A percentile compares a stretch with the other conserved stretches of the same genome.
Conservation (phyloP, 2,329 filamentous ascomycete genomes). For the Fusarium caatingaense region DNA sequence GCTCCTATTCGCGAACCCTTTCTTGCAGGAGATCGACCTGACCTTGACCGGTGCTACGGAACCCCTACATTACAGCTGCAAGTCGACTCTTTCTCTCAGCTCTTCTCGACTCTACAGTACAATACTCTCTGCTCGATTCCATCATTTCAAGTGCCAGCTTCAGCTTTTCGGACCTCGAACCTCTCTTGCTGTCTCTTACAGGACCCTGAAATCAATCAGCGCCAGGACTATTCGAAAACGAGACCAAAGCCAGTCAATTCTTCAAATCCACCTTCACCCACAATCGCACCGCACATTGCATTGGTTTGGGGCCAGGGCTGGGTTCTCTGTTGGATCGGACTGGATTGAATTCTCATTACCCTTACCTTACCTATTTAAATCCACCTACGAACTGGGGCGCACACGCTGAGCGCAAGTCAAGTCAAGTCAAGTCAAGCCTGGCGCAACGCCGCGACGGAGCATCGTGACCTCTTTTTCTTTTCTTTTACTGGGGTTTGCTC, state of each 20-base stretch:
- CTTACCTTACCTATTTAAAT: slow-evolving; percentile 39
- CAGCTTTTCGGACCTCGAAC: slow-evolving; percentile 14
- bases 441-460: slow-evolving; percentile 46
- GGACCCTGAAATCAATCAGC: slow-evolving; percentile 30
- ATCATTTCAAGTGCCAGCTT: slow-evolving; percentile 17
- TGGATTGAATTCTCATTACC: slow-evolving; percentile 13
- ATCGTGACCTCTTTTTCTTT: slow-evolving; percentile 46
- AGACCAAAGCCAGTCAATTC: slow-evolving; percentile 22
- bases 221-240: slow-evolving; percentile 41
- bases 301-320: slow-evolving; percentile 23
- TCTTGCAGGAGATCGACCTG: slow-evolving; percentile 42
- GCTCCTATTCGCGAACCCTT: slow-evolving; percentile 27
- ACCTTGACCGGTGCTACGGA: slow-evolving; percentile 40
- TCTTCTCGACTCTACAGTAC: background rate
- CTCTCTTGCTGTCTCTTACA: slow-evolving; percentile 4
- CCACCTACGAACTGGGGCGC: slow-evolving; percentile 42
- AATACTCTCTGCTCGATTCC: slow-evolving; percentile 9
- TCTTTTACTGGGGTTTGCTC: slow-evolving; percentile 34
- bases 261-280: slow-evolving; percentile 46
- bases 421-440: slow-evolving; percentile 28
- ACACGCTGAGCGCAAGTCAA: slow-evolving; percentile 32
- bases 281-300: slow-evolving; percentile 36
- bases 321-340: slow-evolving; percentile 36
- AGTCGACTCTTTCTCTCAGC: slow-evolving; percentile 8
- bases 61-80: slow-evolving; percentile 28